Base-by-base conservation (phyloP, 352 stramenopile genomes). In the Phytophthora lateralis region DNA sequence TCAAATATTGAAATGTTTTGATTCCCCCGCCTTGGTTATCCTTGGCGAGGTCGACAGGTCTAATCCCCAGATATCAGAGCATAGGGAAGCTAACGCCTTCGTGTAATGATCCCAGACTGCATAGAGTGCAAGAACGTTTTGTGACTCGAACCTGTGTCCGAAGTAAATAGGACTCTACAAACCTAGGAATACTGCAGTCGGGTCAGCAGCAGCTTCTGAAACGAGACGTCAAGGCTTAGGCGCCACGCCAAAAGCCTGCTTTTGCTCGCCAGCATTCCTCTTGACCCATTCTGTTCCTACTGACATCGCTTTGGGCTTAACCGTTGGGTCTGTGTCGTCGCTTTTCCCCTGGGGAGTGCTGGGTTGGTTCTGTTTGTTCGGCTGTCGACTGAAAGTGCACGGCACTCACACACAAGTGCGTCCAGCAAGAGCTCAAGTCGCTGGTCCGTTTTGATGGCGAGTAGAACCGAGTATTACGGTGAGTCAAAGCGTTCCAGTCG, bases 371-470 rank as follows among this genome's bases (percentile, higher is more conserved):
- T 55, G 14, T 24, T 60, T 26, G 11, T 51, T 20, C 58, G 57
- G 57, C 32, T 64, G 50, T 38, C 44, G 34, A 58, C 11, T 61
- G 45, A 67, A 68, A 64, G 39, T 55, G 27, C 45, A 64, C 45
- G 49, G 51, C 50, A 71, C 39, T 63, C 46, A 59, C 51, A 29
- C n/a, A 21, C 27, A 10, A 35, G 42, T 47, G 26, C 26, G 55
- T 66, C 17, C 62, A 71, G 56, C 34, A 3, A 49, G 27, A 30
- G 26, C 26, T 21, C 39, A 18, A 34, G 38, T 30, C 9, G 5
- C 45, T 60, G 55, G 38, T 9, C 14, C 55, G 30, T 60, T 55
- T 66, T 57, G 48, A 37, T 57, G 55, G 27, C 32, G 46, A 59
- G 49, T 57, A 49, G 14, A 24, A 0, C 35, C 30, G 49, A 54